A percentile compares a stretch with the other conserved stretches of the same genome.
Evolutionary conservation across 768 basidiomycete species (phyloP).

Genomic region (Infundibulicybe gibba): DNA sequence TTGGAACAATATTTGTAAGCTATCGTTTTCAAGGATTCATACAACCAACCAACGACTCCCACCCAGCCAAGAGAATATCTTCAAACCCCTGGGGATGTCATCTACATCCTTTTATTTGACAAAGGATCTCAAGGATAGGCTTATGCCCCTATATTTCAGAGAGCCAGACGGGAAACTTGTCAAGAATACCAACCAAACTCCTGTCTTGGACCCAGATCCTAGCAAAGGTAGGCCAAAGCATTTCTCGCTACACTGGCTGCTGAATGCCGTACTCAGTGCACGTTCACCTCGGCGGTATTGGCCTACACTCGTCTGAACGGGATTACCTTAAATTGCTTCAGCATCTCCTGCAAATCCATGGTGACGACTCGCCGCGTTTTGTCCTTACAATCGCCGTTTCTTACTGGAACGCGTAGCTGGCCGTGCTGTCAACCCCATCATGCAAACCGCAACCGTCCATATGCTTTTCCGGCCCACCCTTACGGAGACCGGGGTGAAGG

Average conservation of each 20-base stretch:
- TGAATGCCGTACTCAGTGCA: slow-evolving; percentile 8
- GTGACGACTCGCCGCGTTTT: slow-evolving; percentile 5
- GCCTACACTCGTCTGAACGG: slow-evolving; percentile 20
- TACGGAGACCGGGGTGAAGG: neutral
- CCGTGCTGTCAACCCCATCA: neutral
- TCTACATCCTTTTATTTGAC: slow-evolving; percentile 22
- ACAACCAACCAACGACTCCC: neutral
- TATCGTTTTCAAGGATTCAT: neutral
- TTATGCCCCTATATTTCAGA: slow-evolving; percentile 16
- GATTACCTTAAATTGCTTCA: slow-evolving; percentile 28
- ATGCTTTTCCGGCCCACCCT: neutral
- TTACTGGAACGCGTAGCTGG: neutral
- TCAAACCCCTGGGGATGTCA: slow-evolving; percentile 23
- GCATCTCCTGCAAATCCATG: slow-evolving; percentile 25
- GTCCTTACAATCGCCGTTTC: neutral
- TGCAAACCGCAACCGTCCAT: neutral
- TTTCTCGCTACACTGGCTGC: neutral
- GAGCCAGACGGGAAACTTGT: slow-evolving; percentile 14
- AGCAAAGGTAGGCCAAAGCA: slow-evolving; percentile 13
- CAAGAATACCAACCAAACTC: slow-evolving; percentile 12
- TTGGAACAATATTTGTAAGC: slow-evolving; percentile 26
- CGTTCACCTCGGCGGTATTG: slow-evolving; percentile 24
- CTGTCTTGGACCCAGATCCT: slow-evolving; percentile 20
- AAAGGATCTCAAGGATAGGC: slow-evolving; percentile 13
- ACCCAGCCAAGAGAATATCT: slow-evolving; percentile 26